Evolutionary conservation across 352 stramenopile species (phyloP).

Genomic region (Globisporangium apiculatum): DNA sequence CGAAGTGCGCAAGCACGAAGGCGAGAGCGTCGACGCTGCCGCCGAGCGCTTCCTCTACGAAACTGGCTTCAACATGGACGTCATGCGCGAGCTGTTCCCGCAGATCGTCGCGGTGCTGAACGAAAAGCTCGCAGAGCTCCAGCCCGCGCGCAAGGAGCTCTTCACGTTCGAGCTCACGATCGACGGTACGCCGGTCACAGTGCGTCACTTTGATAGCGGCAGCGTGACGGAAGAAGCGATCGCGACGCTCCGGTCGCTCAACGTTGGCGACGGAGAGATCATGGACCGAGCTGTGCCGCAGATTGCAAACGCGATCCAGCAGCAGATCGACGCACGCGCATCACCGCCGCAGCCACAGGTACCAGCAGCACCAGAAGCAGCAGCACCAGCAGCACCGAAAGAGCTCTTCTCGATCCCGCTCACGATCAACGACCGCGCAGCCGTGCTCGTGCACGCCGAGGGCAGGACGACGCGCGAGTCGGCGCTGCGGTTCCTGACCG

Average conservation of each 20-base stretch:
- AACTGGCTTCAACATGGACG: slow-evolving; percentile 47
- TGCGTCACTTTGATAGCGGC: slow-evolving; percentile 63
- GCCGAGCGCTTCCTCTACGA: slow-evolving; percentile 67
- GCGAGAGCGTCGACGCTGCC: slow-evolving; percentile 40
- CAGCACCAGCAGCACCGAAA: slow-evolving; percentile 6
- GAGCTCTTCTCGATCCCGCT: slow-evolving; percentile 70
- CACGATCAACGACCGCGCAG: slow-evolving; percentile 37
- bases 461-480: slow-evolving; percentile 50
- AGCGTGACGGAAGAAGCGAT: slow-evolving; percentile 52
- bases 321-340: slow-evolving; percentile 22
- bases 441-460: slow-evolving; percentile 58
- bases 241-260: slow-evolving; percentile 33
- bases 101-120: slow-evolving; percentile 52
- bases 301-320: slow-evolving; percentile 52
- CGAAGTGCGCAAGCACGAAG: slow-evolving; percentile 57
- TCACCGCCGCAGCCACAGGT: background rate
- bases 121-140: slow-evolving; percentile 47
- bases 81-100: slow-evolving; percentile 56
- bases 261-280: slow-evolving; percentile 37
- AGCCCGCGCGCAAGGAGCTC: slow-evolving; percentile 40
- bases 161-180: slow-evolving; percentile 56
- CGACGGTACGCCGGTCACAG: slow-evolving; percentile 33
- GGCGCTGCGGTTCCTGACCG: slow-evolving; percentile 45
- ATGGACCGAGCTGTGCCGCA: slow-evolving; percentile 49
- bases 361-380: slow-evolving; percentile 8